Base-by-base conservation (phyloP, 2,329 filamentous ascomycete genomes). In the Paracoccidioides brasiliensis region DNA sequence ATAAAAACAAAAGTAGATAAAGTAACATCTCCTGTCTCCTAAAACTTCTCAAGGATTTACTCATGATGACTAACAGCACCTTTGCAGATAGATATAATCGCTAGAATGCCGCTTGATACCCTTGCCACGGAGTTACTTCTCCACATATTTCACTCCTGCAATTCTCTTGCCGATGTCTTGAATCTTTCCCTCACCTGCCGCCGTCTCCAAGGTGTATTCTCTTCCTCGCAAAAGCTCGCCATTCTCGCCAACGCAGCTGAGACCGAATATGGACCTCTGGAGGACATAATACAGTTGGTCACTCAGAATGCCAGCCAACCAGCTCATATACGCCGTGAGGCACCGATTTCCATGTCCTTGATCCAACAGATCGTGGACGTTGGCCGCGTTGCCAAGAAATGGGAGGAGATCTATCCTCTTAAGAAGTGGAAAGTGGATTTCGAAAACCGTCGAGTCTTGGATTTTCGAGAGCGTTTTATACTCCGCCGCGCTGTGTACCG, bases 391-490 rank as follows among this genome's bases (percentile, higher is more conserved):
- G 81, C 80, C 4, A 73, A 75, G 62, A 76, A 76, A 61, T 83
- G 80, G 76, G 78, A 78, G 62, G 72, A 74, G n/a, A 74, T 83
- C n/a, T 84, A 82, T 62, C 79, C 80, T 0, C 73, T 78, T 64
- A 81, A 81, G 67, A 82, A 81, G 64, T 84, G 81, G 81, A 81
- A 80, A 61, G 63, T 70, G 55, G 75, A 81, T 60, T 82, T 72
- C 59, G 76, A 77, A 55, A 70, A 76, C 55, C 76, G 81, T 8
- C 78, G 81, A 8, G 71, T 79, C 2, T 67, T 84, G 50, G 75
- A 72, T 0, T 57, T 60, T 40, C 58, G 69, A 2, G 81, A 84
- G 63, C 73, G 75, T 3, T 76, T 74, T 52, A 70, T 70, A 5
- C 63, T 83, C 9, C 75, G 80, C 9, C 74, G 80, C 43, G 80